Evolutionary conservation across 495 filamentous ascomycete species (phyloP).

Genomic region (Sphaerosporella brunnea): DNA sequence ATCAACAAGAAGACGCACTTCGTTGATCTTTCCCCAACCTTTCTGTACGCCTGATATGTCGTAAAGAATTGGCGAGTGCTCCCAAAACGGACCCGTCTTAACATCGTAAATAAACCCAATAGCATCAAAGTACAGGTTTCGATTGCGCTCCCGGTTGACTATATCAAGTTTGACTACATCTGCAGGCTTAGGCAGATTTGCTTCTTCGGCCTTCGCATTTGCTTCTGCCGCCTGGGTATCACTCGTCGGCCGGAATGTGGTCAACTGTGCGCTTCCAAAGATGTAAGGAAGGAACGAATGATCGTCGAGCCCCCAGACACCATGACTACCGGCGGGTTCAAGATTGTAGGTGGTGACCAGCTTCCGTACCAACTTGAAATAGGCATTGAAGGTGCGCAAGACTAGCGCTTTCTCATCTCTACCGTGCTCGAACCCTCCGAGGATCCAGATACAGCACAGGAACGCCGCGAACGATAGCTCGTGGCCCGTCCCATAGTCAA

Average conservation of each 20-base stretch:
- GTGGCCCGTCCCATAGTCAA: constrained; percentile 94
- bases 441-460: constrained; percentile 73
- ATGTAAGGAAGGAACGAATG: constrained; percentile 95
- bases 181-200: constrained; percentile 55
- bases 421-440: constrained; percentile 50
- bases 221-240: constrained; percentile 38
- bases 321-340: constrained; percentile 87
- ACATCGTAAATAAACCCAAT: constrained; percentile 97
- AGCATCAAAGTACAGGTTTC: constrained; percentile 95
- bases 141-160: constrained; percentile 49
- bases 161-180: constrained; percentile 46
- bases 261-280: constrained; percentile 79
- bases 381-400: constrained; percentile 26
- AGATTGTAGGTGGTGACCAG: constrained; percentile 85
- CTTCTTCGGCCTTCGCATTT: constrained; percentile 33
- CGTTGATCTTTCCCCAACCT: constrained; percentile 98
- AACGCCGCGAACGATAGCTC: constrained; percentile 91
- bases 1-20: constrained; percentile 35
- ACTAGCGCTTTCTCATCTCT: constrained; percentile 22
- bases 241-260: constrained; percentile 44
- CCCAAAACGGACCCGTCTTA: constrained; percentile 95
- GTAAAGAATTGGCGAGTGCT: constrained; percentile 86
- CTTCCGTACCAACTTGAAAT: constrained; percentile 64
- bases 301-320: constrained; percentile 93
- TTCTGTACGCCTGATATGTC: constrained; percentile 67